phyloP scores from a whole-genome alignment of 2,329 filamentous ascomycete species.

The Fusarium sp. region DNA sequence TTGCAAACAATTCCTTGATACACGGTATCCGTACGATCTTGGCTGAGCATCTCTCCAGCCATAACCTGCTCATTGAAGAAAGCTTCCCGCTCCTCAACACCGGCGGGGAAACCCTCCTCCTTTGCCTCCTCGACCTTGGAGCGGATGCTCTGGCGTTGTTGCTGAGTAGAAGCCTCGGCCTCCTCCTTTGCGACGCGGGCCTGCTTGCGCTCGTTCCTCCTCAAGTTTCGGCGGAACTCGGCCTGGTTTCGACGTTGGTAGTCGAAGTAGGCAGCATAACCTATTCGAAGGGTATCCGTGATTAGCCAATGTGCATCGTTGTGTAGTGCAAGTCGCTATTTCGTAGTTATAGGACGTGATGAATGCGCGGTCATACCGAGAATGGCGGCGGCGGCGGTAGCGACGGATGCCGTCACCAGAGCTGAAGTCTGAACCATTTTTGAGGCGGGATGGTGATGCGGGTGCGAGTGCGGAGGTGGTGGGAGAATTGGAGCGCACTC shows the following conservation, averaged over 20 bases:
- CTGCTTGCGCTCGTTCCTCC: constrained; percentile 80
- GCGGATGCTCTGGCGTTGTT: constrained; percentile 80
- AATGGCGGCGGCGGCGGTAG: constrained; percentile 68
- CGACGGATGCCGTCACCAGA: constrained; percentile 70
- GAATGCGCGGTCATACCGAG: constrained; percentile 59
- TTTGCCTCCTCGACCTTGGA: constrained; percentile 81
- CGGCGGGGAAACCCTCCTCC: constrained; percentile 89
- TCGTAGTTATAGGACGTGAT: background rate
- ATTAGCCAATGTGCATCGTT: constrained; percentile 31
- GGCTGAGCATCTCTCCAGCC: constrained; percentile 83
- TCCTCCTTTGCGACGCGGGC: constrained; percentile 78
- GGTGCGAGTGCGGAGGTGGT: constrained; percentile 1
- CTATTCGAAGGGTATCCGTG: constrained; percentile 50
- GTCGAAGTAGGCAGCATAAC: constrained; percentile 76
- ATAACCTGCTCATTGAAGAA: constrained; percentile 98
- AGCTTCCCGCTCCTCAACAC: constrained; percentile 91
- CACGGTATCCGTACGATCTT: constrained; percentile 73
- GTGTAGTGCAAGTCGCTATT: background rate
- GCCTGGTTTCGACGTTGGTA: constrained; percentile 71
- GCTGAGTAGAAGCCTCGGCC: constrained; percentile 71
- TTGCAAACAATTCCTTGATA: background rate
- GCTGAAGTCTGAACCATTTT: constrained; percentile 63
- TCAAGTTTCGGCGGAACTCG: constrained; percentile 74
- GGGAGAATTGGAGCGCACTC: constrained; percentile 6
- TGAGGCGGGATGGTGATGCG: constrained; percentile 26